Conservation (phyloP, 2,329 filamentous ascomycete genomes). For the Penicillium sp. region DNA sequence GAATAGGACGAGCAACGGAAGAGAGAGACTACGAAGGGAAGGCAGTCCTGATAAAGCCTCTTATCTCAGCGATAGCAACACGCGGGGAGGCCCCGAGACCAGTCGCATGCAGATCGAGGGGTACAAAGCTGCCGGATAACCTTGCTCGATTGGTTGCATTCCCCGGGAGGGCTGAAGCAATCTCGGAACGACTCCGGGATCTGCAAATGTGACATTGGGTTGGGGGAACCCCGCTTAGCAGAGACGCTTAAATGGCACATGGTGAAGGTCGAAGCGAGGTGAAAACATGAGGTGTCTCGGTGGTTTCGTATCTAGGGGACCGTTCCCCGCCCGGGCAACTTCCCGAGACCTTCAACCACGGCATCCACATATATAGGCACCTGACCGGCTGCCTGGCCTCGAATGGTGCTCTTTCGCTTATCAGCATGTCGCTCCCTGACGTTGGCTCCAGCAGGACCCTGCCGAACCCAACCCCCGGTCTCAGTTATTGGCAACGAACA, state of each 20-base stretch:
- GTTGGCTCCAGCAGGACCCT: slow-evolving; percentile 18
- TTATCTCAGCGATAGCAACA: background rate
- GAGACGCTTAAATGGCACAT: background rate
- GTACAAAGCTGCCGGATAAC: slow-evolving; percentile 10
- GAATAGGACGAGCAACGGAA: background rate
- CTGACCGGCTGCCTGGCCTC: background rate
- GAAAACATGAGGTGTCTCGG: too few relatives aligned
- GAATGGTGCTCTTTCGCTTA: background rate
- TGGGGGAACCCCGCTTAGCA: background rate
- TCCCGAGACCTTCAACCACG: background rate
- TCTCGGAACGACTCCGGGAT: slow-evolving; percentile 1
- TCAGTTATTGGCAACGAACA: slow-evolving; percentile 36
- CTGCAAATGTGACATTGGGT: background rate
- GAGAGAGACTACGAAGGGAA: too few relatives aligned
- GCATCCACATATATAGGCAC: background rate
- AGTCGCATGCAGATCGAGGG: background rate
- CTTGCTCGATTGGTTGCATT: background rate
- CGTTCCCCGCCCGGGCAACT: background rate
- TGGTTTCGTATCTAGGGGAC: background rate
- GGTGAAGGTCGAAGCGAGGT: slow-evolving; percentile 9
- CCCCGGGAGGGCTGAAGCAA: background rate
- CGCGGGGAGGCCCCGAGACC: background rate
- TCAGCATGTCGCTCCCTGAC: background rate
- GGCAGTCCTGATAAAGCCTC: background rate
- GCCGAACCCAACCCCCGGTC: slow-evolving; percentile 27